Evolutionary conservation across 768 basidiomycete genomes (phyloP).

Genomic region (Lentinula lateritia): DNA sequence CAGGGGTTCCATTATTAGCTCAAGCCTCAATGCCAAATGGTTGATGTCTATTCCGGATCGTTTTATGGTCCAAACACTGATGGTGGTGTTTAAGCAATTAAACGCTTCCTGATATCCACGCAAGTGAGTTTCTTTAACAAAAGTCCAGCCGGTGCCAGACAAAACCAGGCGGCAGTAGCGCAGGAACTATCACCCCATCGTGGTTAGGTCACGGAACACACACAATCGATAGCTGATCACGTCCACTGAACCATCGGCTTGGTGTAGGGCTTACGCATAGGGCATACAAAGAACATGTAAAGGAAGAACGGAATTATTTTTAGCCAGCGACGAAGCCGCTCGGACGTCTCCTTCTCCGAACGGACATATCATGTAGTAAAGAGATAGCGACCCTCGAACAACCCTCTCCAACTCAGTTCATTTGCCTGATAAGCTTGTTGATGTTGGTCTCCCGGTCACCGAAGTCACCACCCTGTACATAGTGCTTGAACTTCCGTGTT

Average conservation of each 20-base stretch:
- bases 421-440: slow-evolving; percentile 94
- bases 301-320: slow-evolving; percentile 6
- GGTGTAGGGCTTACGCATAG: slow-evolving; percentile 6
- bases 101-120: neutral
- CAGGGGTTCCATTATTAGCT: neutral
- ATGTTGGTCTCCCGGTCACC: slow-evolving; percentile 97
- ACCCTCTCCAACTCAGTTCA: slow-evolving; percentile 55
- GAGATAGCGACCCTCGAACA: neutral
- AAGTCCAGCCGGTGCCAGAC: neutral
- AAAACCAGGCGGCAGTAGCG: neutral
- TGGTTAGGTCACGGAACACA: too few species aligned
- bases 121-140: neutral
- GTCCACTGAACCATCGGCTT: neutral
- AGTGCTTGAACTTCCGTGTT: slow-evolving; percentile 96
- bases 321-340: slow-evolving; percentile 2
- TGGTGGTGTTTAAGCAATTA: neutral
- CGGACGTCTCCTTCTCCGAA: slow-evolving; percentile 5
- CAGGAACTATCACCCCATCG: neutral
- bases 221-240: too few species aligned
- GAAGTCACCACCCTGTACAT: slow-evolving; percentile 93
- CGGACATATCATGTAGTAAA: slow-evolving; percentile 6
- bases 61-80: neutral
- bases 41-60: neutral
- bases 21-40: neutral
- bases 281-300: slow-evolving; percentile 6